A percentile compares a stretch with the other conserved stretches of the same genome.
phyloP scores from a whole-genome alignment of 257 asterid species.

The Perilla frutescens region DNA sequence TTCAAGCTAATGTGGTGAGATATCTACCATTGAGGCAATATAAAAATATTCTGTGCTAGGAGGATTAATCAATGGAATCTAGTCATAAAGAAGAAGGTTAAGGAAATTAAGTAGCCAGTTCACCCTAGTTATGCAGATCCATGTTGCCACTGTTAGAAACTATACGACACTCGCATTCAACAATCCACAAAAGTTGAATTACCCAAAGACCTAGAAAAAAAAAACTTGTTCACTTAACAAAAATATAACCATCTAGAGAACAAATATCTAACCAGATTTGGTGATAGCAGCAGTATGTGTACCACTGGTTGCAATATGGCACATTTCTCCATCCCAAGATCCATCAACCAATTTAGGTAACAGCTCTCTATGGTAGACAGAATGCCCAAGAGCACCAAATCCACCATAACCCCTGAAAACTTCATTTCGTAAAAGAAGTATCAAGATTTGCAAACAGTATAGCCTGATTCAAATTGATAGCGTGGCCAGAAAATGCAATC shows the following conservation, averaged over 20 bases:
- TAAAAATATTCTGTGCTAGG: neutral
- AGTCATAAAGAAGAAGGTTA: neutral
- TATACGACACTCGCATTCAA: neutral
- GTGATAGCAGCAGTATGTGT: constrained; percentile 90
- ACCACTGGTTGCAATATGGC: constrained; percentile 86
- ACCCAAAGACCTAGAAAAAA: constrained; percentile 1
- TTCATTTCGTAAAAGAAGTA: constrained; percentile 53
- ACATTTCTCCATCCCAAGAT: constrained; percentile 74
- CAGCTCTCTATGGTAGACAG: constrained; percentile 85
- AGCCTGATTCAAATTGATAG: constrained; percentile 24
- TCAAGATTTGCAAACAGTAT: constrained; percentile 46
- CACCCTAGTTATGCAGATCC: constrained; percentile 4
- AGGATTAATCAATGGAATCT: neutral
- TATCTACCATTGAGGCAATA: neutral
- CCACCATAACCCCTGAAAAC: constrained; percentile 99
- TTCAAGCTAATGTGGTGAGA: constrained; percentile 21
- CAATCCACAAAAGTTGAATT: neutral
- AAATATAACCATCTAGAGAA: neutral
- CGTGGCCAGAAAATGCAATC: constrained; percentile 17
- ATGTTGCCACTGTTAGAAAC: constrained; percentile 9
- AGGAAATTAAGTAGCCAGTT: neutral
- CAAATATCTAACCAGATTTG: constrained; percentile 62
- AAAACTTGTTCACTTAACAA: neutral
- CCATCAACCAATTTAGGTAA: constrained; percentile 81
- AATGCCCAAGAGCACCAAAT: constrained; percentile 98